Base-by-base conservation (phyloP, 1,284 basidiomycete species). In the Peniophora sp. region DNA sequence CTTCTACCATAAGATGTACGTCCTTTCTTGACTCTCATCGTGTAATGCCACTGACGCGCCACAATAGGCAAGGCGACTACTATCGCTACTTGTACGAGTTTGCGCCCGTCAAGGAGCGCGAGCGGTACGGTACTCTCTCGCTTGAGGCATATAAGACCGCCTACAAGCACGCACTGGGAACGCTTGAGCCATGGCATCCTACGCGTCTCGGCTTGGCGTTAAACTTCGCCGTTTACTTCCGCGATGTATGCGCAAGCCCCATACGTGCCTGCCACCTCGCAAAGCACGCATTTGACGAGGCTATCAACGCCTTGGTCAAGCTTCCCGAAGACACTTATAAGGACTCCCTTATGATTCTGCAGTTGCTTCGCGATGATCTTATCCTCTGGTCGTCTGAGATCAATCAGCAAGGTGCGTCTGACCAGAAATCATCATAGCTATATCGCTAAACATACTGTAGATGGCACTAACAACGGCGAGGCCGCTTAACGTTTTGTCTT, bases 221-320 rank as follows among this genome's bases (percentile, higher is more conserved):
- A 63, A 97, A 97, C 76, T 97, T 97, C 72, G 90, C 92, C 46
- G 93, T 97, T 56, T 97, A 93, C 74, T 97, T 92, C 73, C 94
- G 96, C 70, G 93, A 97, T 70, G 94, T 97, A 65, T 79, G 87
- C 63, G 89, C 91, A 71, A 90, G 86, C 61, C 92, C 93, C 52
- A 90, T 95, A 67, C 79, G 90, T 57, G 94, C 93, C 45, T 95
- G 92, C 70, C 91, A 93, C 69, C 79, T 97, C 56, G 94, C 83
- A 1, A 85, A 86, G 60, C 79, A 80, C 55, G 82, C 83, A 2
- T 84, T 85, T 56, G 84, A 85, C 59, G 81, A 84, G 56, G 84
- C 83, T 0, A 72, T 86, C 27, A 61, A 68, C 34, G 72, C 73
- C 23, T 66, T 81, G 51, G 67, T 71, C 43, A 65, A 59, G 39